Conservation (phyloP, 257 asterid species). For the Solanum tarapatanum region DNA sequence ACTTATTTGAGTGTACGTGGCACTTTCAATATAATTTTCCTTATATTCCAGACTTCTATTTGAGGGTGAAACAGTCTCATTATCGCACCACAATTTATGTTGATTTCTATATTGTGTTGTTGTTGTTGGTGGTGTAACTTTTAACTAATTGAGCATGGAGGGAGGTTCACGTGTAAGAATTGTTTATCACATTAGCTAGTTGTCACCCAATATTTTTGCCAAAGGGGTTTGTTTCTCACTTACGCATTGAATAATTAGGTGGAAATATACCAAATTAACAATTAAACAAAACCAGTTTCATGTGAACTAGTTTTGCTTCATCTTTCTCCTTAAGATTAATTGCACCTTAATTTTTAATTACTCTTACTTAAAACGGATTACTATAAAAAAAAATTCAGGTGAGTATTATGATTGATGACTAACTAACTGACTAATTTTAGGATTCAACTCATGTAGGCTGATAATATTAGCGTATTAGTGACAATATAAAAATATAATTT, state of each 20-base stretch:
- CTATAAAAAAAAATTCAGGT: not conserved
- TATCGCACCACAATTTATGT: too few relatives aligned
- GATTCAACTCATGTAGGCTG: not conserved
- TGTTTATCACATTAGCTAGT: not conserved
- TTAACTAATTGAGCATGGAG: not conserved
- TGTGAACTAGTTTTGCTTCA: not conserved
- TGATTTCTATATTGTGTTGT: not conserved
- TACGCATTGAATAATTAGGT: not conserved
- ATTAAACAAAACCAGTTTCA: not conserved
- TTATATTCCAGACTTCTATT: rapidly evolving
- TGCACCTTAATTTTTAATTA: not conserved
- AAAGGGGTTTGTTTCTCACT: not conserved
- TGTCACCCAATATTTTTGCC: conserved; percentile 12
- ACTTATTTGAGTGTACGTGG: too few relatives aligned
- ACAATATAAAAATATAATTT: not conserved
- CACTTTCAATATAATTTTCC: too few relatives aligned
- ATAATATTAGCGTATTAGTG: not conserved
- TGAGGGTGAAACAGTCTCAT: too few relatives aligned
- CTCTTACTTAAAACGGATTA: not conserved
- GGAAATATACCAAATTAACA: not conserved
- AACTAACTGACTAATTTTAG: not conserved
- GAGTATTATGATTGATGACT: not conserved
- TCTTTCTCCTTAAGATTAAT: not conserved
- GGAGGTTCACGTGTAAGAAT: not conserved
- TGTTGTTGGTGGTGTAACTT: not conserved